Conservation (phyloP, 192 early-diverging fungal genomes). For the Coemansia sp. region DNA sequence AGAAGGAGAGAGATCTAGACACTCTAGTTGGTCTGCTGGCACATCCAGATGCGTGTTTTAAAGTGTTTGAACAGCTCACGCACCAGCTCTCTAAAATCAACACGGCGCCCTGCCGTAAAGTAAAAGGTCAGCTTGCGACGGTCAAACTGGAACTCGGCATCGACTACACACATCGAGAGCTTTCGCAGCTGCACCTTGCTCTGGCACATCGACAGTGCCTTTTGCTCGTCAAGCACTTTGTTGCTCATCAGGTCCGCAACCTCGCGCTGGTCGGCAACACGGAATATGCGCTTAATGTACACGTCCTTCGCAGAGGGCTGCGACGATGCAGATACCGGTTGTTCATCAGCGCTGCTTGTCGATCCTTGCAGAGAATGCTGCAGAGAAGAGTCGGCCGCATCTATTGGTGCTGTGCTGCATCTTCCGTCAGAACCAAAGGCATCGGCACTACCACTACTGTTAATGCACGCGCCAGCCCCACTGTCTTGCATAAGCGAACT, state of each 20-base stretch:
- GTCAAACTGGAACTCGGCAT: slow-evolving; percentile 99
- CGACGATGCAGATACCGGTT: background rate
- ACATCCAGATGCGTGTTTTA: slow-evolving; percentile 99
- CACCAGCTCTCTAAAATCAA: slow-evolving; percentile 96
- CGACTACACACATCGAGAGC: slow-evolving; percentile 92
- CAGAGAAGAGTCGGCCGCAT: background rate
- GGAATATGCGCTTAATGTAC: slow-evolving; percentile 87
- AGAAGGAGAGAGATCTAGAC: slow-evolving; percentile 1
- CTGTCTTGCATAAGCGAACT: slow-evolving; percentile 5
- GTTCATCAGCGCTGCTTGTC: slow-evolving; percentile 1
- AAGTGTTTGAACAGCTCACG: slow-evolving; percentile 95
- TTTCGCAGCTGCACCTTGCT: slow-evolving; percentile 85
- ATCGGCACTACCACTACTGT: background rate
- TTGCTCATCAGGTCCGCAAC: slow-evolving; percentile 68
- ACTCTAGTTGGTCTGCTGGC: slow-evolving; percentile 30
- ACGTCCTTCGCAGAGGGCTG: slow-evolving; percentile 61
- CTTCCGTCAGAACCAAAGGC: slow-evolving; percentile 8
- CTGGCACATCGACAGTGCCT: slow-evolving; percentile 84
- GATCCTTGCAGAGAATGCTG: slow-evolving; percentile 4
- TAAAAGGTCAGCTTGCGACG: slow-evolving; percentile 96
- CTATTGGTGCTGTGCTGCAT: slow-evolving; percentile 13
- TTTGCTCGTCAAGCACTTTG: slow-evolving; percentile 89
- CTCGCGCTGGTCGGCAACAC: slow-evolving; percentile 76
- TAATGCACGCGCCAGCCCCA: background rate
- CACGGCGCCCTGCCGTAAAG: slow-evolving; percentile 88